A percentile compares a stretch with the other conserved stretches of the same genome.
Evolutionary conservation across 2,329 filamentous ascomycete genomes (phyloP).

Genomic region (Aaosphaeria arxii): DNA sequence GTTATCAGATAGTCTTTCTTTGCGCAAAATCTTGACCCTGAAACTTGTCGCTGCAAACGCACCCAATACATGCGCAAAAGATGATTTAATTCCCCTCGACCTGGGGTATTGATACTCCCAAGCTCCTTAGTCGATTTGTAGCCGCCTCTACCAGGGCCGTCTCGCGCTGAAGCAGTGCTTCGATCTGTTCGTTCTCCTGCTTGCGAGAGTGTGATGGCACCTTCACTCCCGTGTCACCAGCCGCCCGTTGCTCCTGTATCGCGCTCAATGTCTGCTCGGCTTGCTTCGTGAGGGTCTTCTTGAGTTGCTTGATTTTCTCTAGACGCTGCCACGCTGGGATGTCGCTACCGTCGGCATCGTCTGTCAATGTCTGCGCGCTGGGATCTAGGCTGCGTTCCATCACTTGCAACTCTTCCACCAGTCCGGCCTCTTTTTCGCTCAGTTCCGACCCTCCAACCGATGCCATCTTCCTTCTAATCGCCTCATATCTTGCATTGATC

Average conservation of each 20-base stretch:
- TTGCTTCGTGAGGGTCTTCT: conserved; percentile 47
- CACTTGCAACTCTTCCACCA: conserved; percentile 54
- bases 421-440: conserved; percentile 61
- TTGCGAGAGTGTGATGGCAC: conserved; percentile 33
- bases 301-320: conserved; percentile 54
- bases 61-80: no score
- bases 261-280: conserved; percentile 16
- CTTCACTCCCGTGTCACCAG: conserved; percentile 14
- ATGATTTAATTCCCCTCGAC: no score
- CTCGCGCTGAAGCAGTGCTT: conserved; percentile 30
- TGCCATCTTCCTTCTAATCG: conserved; percentile 50
- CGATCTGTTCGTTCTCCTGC: conserved; percentile 31
- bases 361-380: conserved; percentile 23
- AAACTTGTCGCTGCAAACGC: no score
- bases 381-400: conserved; percentile 40
- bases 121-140: conserved; percentile 20
- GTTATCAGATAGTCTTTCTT: no score
- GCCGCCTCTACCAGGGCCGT: conserved; percentile 32
- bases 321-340: conserved; percentile 52
- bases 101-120: conserved; percentile 20
- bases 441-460: conserved; percentile 53
- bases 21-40: no score
- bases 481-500: conserved; percentile 60
- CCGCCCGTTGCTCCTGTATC: conserved; percentile 10
- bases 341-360: conserved; percentile 28